A percentile compares a stretch with the other conserved stretches of the same genome.
Evolutionary conservation across 2,329 filamentous ascomycete species (phyloP).

Genomic region (Aciculosporium take): DNA sequence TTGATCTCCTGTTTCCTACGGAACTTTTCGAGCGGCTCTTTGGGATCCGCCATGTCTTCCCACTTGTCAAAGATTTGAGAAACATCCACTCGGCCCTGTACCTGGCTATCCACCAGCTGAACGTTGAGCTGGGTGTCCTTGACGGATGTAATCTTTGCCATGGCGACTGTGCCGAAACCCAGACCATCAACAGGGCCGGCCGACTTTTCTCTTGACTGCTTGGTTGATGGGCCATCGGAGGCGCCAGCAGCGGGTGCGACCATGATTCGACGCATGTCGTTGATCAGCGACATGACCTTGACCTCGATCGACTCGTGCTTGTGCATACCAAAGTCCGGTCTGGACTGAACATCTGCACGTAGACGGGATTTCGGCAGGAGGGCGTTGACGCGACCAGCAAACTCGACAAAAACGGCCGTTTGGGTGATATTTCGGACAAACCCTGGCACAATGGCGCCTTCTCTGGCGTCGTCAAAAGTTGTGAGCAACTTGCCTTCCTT

Average conservation of each 20-base stretch:
- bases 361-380: constrained; percentile 70
- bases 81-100: constrained; percentile 85
- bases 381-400: constrained; percentile 62
- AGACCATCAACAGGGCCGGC: constrained; percentile 51
- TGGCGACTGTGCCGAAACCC: constrained; percentile 54
- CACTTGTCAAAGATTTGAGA: constrained; percentile 81
- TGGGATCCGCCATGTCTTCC: constrained; percentile 74
- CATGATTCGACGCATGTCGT: constrained; percentile 52
- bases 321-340: constrained; percentile 65
- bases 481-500: constrained; percentile 59
- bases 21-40: constrained; percentile 63
- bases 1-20: constrained; percentile 53
- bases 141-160: constrained; percentile 66
- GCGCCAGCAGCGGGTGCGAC: constrained; percentile 35
- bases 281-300: constrained; percentile 59
- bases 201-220: constrained; percentile 19
- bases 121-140: constrained; percentile 92
- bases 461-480: constrained; percentile 55
- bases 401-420: constrained; percentile 78
- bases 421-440: constrained; percentile 76
- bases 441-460: constrained; percentile 55
- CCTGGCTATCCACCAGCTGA: constrained; percentile 53
- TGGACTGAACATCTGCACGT: constrained; percentile 49
- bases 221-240: constrained; percentile 29
- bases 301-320: constrained; percentile 63